Evolutionary conservation across 2,329 filamentous ascomycete species (phyloP).

Genomic region (Cercospora nicotianae): DNA sequence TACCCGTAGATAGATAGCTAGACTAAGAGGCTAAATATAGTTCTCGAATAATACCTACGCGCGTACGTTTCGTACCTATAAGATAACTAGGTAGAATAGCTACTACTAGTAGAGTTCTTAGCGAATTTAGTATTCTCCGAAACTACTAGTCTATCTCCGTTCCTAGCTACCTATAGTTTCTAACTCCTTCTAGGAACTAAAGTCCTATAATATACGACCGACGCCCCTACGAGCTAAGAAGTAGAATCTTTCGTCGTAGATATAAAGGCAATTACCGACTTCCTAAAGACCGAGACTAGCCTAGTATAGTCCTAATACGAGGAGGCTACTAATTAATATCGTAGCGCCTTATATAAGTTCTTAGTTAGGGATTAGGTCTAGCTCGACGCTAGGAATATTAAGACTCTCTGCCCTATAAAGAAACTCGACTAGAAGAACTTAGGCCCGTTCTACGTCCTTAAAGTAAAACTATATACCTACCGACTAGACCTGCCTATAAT

Average conservation of each 20-base stretch:
- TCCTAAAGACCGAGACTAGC: not conserved
- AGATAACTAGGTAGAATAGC: no score
- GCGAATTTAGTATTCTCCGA: no score
- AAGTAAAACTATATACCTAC: no score
- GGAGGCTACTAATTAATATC: not conserved
- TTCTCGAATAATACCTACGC: no score
- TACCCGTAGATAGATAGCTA: no score
- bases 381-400: not conserved
- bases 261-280: no score
- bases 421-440: no score
- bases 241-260: not conserved
- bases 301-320: not conserved
- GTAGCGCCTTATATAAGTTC: not conserved
- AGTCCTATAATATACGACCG: not conserved
- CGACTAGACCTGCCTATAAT: no score
- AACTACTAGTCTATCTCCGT: not conserved
- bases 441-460: no score
- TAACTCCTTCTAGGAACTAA: not conserved
- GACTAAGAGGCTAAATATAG: no score
- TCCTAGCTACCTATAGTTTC: not conserved
- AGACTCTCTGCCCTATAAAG: not conserved
- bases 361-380: not conserved
- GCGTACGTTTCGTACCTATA: no score
- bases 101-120: no score
- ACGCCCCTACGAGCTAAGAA: not conserved